Conservation (phyloP, 768 basidiomycete genomes). For the Tricholoma furcatifolium region DNA sequence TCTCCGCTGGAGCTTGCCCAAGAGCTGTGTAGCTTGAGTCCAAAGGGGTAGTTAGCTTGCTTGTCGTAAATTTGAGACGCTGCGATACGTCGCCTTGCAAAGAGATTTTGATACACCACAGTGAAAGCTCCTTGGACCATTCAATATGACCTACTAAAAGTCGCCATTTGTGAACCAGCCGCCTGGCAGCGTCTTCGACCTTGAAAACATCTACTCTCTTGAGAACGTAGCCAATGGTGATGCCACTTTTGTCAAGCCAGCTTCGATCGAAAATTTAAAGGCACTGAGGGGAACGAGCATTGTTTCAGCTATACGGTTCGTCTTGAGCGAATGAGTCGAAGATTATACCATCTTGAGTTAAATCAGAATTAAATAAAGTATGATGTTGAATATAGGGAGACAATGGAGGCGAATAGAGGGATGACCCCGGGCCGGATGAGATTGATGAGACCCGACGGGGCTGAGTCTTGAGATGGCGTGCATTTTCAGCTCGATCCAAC, state of each 20-base stretch:
- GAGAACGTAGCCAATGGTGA: conserved; percentile 9
- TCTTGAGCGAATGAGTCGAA: no score
- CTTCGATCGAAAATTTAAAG: conserved; percentile 6
- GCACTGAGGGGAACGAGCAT: no score
- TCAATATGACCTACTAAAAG: conserved; percentile 7
- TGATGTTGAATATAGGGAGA: no score
- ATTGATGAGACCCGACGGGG: no score
- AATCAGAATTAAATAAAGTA: no score
- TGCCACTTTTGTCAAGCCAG: not conserved
- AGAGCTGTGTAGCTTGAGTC: not conserved
- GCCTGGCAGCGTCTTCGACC: conserved; percentile 3
- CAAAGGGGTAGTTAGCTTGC: not conserved
- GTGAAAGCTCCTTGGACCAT: not conserved
- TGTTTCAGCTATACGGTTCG: no score
- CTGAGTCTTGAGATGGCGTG: no score
- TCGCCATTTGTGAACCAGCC: conserved; percentile 8
- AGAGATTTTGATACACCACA: not conserved
- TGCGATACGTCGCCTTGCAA: not conserved
- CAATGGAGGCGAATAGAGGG: no score
- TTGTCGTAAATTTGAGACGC: not conserved
- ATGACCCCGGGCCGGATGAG: no score
- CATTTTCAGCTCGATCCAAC: no score
- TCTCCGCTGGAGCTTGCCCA: not conserved
- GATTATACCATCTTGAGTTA: no score
- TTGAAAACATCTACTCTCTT: no score